Evolutionary conservation across 2,329 filamentous ascomycete genomes (phyloP), one percentile per base, ranked within the genome.

Genomic region (Fulvia fulva): DNA sequence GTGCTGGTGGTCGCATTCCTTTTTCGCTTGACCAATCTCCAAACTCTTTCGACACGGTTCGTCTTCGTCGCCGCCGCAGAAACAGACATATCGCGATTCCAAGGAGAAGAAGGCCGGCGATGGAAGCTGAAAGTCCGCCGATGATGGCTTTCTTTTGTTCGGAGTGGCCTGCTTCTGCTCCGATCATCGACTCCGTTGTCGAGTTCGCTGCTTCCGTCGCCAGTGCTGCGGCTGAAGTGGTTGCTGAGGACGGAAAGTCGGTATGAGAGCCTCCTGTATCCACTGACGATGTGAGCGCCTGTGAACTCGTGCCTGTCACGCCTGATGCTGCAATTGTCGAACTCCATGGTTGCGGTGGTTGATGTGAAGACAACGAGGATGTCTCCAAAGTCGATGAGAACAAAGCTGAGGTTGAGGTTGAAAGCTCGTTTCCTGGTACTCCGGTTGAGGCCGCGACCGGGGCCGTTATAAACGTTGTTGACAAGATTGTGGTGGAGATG

Each of bases 41-140:
- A 53, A 30, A 41, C 62, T 60, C 51, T 34, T 60, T 44, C 5
- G 30, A 25, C 11, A 26, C 51, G 52, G 37, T 37, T 53, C 60
- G 43, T 52, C 56, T 43, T 32, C 68, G 63, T 25, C 65, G 60
- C 23, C 62, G 47, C 5, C 68, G 66, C 22, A 72, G 53, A 34
- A 64, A 60, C 45, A 70, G 59, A 49, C 58, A 67, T 22, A 71
- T 53, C 21, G 70, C 30, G 5, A 68, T 43, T 7, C 68, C 70
- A 23, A 71, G 59, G 25, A 71, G 45, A 5, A 70, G 56, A 8
- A 72, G 60, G 1, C 66, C 68, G 8, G 64, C 70, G 14, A 72
- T 69, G 1, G 68, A 56, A n/a, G 68, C 70, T 22, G 66, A 65
- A 3, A 72, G 63, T 6, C 69, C 68, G 11, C 69, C 69, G 16